Conservation (phyloP, 805 yeast species). For the Saturnispora zaruensis region DNA sequence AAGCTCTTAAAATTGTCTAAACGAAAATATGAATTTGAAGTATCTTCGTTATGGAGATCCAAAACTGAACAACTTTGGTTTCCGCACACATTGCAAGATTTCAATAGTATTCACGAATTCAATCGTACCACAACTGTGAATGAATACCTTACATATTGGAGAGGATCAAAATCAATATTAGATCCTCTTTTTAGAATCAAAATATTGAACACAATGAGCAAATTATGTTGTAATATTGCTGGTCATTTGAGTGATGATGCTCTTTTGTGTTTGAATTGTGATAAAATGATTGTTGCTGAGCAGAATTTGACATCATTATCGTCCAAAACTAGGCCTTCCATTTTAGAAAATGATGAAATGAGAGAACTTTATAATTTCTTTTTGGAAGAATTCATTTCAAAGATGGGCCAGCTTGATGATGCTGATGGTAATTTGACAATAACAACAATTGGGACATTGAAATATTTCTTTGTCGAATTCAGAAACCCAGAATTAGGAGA, state of each 20-base stretch:
- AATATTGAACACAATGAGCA: conserved; percentile 33
- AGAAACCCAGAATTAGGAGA: conserved; percentile 36
- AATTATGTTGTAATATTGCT: conserved; percentile 35
- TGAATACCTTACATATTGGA: conserved; percentile 6
- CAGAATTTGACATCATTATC: conserved; percentile 11
- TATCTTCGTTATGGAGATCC: background rate
- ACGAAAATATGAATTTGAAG: conserved; percentile 3
- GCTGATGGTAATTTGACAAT: conserved; percentile 28
- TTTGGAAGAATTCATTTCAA: conserved; percentile 4
- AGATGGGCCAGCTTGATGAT: conserved; percentile 20
- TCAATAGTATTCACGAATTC: conserved; percentile 1
- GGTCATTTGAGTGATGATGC: conserved; percentile 29
- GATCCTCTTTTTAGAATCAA: conserved; percentile 8
- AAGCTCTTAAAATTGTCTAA: background rate
- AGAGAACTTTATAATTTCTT: conserved; percentile 24
- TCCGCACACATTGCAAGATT: background rate
- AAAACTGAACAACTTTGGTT: background rate
- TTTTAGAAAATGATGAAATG: conserved; percentile 15
- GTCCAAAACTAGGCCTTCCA: conserved; percentile 25
- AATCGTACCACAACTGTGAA: background rate
- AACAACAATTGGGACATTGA: conserved; percentile 37
- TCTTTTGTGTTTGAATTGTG: conserved; percentile 34
- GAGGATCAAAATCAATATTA: background rate
- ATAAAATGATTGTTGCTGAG: conserved; percentile 16
- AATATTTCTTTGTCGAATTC: conserved; percentile 43